Base-by-base conservation (phyloP, 495 filamentous ascomycete genomes). In the Podospora anserina region DNA sequence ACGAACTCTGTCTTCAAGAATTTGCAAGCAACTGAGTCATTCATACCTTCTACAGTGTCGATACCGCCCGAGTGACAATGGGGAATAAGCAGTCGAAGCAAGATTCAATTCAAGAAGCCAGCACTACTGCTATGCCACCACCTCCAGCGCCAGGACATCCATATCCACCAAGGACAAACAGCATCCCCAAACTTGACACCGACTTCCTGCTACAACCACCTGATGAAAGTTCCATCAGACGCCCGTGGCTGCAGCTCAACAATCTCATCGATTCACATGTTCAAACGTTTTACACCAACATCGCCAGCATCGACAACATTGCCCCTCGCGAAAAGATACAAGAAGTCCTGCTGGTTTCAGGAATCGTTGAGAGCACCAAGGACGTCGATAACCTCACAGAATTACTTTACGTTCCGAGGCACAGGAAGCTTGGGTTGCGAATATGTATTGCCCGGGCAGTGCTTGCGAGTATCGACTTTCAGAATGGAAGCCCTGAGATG, bases 251-350 rank as follows among this genome's bases (percentile, higher is more conserved):
- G 59, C 59, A 61, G 30, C 26, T 61, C 4, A 28, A 26, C 26
- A 61, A 61, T n/a, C 59, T 61, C 27, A 61, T 61, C 26, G 59
- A 61, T 20, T 61, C 59, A 4, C 59, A 61, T 15, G 59, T 61
- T 0, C 59, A 61, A 28, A 30, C 59, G 11, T 61, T 61, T 61
- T 61, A 61, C 27, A 30, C 4, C 23, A 30, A 18, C 20, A 61
- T 49, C 39, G 13, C 7, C 39, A 0, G 1, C 30, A 30, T 28
- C 23, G 26, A n/a, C 11, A 13, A 2, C 0, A 20, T 27, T 27
- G 26, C 26, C 59, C 7, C 16, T 6, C 26, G 59, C 11, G 59
- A 61, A 28, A 28, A 26, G 4, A 27, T 61, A 32, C 26, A 30
- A 20, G 59, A 61, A 28, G 59, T 16, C 27, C 13, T 61, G 23